Evolutionary conservation across 176 grass and related monocot species (phyloP).

Genomic region (Carex littledalei): DNA sequence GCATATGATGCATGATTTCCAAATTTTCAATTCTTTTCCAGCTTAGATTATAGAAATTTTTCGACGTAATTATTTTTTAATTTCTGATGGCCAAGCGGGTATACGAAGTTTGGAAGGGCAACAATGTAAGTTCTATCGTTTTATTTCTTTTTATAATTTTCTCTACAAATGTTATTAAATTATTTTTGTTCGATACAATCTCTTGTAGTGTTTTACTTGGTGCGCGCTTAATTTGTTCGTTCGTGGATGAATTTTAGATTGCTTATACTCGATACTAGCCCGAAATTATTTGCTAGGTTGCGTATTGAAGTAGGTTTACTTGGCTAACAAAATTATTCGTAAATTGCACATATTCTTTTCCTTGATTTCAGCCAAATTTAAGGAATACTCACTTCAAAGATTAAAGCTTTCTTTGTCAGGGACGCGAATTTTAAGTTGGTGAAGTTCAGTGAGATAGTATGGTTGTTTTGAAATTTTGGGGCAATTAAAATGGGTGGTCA

Average conservation of each 20-base stretch:
- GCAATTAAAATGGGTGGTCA: constrained; percentile 1
- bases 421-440: neutral
- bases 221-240: constrained; percentile 19
- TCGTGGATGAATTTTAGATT: neutral
- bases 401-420: neutral
- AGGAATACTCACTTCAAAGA: neutral
- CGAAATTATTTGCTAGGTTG: neutral
- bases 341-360: neutral
- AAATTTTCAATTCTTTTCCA: constrained; percentile 1
- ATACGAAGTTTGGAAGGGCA: constrained; percentile 72
- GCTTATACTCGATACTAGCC: neutral
- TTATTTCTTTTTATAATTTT: neutral
- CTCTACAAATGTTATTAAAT: neutral
- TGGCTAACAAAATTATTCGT: neutral
- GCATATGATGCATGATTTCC: constrained; percentile 19
- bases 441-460: neutral
- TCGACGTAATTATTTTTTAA: neutral
- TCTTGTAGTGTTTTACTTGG: neutral
- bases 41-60: neutral
- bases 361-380: neutral
- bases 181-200: neutral
- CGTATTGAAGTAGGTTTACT: neutral
- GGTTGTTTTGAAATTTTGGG: neutral
- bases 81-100: constrained; percentile 67
- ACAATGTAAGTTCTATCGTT: constrained; percentile 55